Conservation (phyloP, 345 rosid species). For the Sonneratia caseolaris region DNA sequence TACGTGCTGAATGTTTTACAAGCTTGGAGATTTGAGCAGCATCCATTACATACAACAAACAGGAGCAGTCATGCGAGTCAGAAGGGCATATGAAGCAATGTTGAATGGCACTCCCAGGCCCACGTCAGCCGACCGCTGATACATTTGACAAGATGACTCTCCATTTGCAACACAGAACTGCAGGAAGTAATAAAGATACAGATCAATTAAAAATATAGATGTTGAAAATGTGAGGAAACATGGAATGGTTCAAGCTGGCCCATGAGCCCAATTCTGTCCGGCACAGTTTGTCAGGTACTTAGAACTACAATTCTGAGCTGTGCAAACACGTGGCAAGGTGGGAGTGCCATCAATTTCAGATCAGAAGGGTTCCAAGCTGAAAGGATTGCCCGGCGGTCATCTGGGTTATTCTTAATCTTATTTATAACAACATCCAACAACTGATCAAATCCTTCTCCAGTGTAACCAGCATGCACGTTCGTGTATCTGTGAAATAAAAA, state of each 20-base stretch:
- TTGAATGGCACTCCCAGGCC: slow-evolving; percentile 97
- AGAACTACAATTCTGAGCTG: slow-evolving; percentile 33
- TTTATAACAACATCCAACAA: slow-evolving; percentile 75
- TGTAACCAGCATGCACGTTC: slow-evolving; percentile 90
- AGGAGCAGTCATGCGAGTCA: slow-evolving; percentile 88
- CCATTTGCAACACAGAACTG: slow-evolving; percentile 87
- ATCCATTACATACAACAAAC: slow-evolving; percentile 54
- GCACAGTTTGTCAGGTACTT: background rate
- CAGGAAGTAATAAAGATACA: slow-evolving; percentile 4
- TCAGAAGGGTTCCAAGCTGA: slow-evolving; percentile 99
- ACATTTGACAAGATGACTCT: slow-evolving; percentile 94
- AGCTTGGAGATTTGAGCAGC: background rate
- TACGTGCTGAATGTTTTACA: background rate
- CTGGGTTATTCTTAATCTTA: slow-evolving; percentile 86
- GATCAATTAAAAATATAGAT: background rate
- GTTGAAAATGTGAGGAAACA: background rate
- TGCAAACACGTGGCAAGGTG: slow-evolving; percentile 99
- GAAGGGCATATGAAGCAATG: slow-evolving; percentile 86
- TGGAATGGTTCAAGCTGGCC: background rate
- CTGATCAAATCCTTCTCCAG: slow-evolving; percentile 95
- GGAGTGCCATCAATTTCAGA: slow-evolving; percentile 89
- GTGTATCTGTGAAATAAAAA: slow-evolving; percentile 47
- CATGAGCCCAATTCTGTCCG: background rate
- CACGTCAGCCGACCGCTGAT: slow-evolving; percentile 97
- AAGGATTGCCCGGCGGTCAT: slow-evolving; percentile 77